A percentile compares a stretch with the other conserved stretches of the same genome.
phyloP scores from a whole-genome alignment of 148 eudicot genomes.

The Cornus kousa region DNA sequence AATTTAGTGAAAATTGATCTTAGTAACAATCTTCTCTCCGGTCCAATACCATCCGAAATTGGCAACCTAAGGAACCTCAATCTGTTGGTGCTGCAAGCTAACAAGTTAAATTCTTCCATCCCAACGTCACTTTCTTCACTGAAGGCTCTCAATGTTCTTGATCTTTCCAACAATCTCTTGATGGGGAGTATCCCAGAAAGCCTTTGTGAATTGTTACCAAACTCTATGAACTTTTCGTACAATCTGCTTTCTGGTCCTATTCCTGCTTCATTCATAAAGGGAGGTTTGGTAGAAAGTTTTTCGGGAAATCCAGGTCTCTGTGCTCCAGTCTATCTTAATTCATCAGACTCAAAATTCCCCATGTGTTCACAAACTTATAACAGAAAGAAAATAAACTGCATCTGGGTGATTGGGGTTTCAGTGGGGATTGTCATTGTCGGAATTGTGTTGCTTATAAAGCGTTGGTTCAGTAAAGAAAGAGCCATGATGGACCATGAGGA shows the following conservation, averaged over 20 bases:
- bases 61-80: constrained; percentile 65
- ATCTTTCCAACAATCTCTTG: constrained; percentile 68
- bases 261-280: constrained; percentile 56
- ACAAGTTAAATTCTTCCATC: constrained; percentile 63
- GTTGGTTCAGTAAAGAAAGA: constrained; percentile 53
- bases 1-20: constrained; percentile 78
- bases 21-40: constrained; percentile 66
- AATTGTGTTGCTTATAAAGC: constrained; percentile 42
- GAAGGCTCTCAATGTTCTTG: constrained; percentile 68
- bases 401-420: constrained; percentile 63
- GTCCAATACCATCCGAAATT: constrained; percentile 69
- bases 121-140: constrained; percentile 65
- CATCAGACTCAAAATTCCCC: constrained; percentile 51
- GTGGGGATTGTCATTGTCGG: constrained; percentile 53
- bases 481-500: constrained; percentile 49
- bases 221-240: constrained; percentile 65
- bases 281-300: constrained; percentile 67
- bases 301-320: constrained; percentile 73
- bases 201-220: constrained; percentile 59
- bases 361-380: constrained; percentile 38
- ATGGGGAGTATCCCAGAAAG: constrained; percentile 63
- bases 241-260: constrained; percentile 78
- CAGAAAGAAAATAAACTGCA: constrained; percentile 44
- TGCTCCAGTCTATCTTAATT: constrained; percentile 35
- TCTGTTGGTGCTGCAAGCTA: constrained; percentile 55